Conservation (phyloP, 2,329 filamentous ascomycete species). For the Pseudogymnoascus sp. region DNA sequence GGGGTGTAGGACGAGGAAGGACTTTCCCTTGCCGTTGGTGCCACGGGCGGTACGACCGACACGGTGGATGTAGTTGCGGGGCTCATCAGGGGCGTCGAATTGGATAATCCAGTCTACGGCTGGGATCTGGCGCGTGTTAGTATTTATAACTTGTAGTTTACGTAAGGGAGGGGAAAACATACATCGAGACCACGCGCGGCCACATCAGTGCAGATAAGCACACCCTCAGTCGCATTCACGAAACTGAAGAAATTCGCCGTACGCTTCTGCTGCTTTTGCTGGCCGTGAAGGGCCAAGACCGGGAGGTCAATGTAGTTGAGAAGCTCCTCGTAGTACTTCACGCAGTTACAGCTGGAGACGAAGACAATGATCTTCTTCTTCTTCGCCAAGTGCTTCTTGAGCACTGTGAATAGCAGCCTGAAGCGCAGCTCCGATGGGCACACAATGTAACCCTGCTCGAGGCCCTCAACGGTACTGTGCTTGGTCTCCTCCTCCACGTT, state of each 20-base stretch:
- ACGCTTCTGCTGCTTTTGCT: slow-evolving; percentile 98
- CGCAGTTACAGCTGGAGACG: slow-evolving; percentile 83
- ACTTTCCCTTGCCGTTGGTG: slow-evolving; percentile 72
- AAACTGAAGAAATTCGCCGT: slow-evolving; percentile 99
- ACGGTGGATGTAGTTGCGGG: slow-evolving; percentile 86
- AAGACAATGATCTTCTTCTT: slow-evolving; percentile 95
- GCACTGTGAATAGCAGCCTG: slow-evolving; percentile 84
- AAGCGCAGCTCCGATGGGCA: slow-evolving; percentile 93
- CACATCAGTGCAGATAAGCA: slow-evolving; percentile 92
- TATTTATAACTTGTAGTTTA: slow-evolving; percentile 15
- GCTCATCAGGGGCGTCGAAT: slow-evolving; percentile 89
- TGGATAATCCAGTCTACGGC: slow-evolving; percentile 95
- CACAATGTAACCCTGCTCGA: slow-evolving; percentile 93
- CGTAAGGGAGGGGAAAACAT: slow-evolving; percentile 26
- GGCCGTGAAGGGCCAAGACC: slow-evolving; percentile 79
- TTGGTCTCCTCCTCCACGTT: slow-evolving; percentile 89
- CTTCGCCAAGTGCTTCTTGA: slow-evolving; percentile 74
- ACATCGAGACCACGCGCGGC: slow-evolving; percentile 88
- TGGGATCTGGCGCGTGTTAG: slow-evolving; percentile 52
- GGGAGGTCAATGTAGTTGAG: slow-evolving; percentile 96
- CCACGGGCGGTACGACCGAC: slow-evolving; percentile 91
- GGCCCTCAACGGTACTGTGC: slow-evolving; percentile 81
- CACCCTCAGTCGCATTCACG: slow-evolving; percentile 73
- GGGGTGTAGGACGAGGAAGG: slow-evolving; percentile 87
- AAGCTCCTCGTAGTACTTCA: slow-evolving; percentile 92